Percentiles rank a stretch among this genome's conserved stretches.
Conservation (phyloP, 495 filamentous ascomycete species). For the Astrocystis sublimbata region DNA sequence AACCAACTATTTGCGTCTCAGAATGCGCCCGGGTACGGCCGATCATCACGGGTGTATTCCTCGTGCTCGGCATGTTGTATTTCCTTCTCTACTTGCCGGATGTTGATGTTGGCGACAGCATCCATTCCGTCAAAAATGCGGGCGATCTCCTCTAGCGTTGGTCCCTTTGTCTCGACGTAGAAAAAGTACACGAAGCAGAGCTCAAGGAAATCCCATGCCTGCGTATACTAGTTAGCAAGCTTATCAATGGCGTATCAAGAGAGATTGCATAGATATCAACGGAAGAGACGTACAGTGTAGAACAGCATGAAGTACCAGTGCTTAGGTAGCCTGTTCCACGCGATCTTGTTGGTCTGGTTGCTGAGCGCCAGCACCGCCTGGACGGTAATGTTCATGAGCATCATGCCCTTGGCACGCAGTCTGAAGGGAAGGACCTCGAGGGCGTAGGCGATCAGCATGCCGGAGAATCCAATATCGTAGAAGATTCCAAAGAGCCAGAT, state of each 20-base stretch:
- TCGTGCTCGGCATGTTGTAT: slow-evolving; percentile 41
- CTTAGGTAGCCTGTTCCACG: slow-evolving; percentile 54
- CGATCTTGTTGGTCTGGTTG: slow-evolving; percentile 63
- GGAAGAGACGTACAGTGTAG: slow-evolving; percentile 50
- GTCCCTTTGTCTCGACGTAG: slow-evolving; percentile 66
- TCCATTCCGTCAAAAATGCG: slow-evolving; percentile 59
- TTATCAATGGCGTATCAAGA: background rate
- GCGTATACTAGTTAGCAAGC: slow-evolving; percentile 1
- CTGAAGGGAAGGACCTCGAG: slow-evolving; percentile 69
- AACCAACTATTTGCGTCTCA: background rate
- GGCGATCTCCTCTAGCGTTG: slow-evolving; percentile 64
- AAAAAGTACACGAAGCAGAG: slow-evolving; percentile 65
- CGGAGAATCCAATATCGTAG: slow-evolving; percentile 63
- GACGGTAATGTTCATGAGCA: slow-evolving; percentile 62
- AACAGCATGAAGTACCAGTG: slow-evolving; percentile 65
- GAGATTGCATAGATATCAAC: background rate
- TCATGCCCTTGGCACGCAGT: slow-evolving; percentile 70
- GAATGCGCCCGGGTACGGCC: slow-evolving; percentile 17
- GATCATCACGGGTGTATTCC: slow-evolving; percentile 29
- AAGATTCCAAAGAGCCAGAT: slow-evolving; percentile 64
- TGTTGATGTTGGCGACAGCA: slow-evolving; percentile 53
- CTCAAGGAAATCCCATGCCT: slow-evolving; percentile 59
- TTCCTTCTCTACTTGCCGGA: slow-evolving; percentile 50
- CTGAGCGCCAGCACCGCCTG: slow-evolving; percentile 61
- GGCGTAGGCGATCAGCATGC: slow-evolving; percentile 64